Conservation (phyloP, 2,329 filamentous ascomycete genomes). For the Pseudogymnoascus sp. region DNA sequence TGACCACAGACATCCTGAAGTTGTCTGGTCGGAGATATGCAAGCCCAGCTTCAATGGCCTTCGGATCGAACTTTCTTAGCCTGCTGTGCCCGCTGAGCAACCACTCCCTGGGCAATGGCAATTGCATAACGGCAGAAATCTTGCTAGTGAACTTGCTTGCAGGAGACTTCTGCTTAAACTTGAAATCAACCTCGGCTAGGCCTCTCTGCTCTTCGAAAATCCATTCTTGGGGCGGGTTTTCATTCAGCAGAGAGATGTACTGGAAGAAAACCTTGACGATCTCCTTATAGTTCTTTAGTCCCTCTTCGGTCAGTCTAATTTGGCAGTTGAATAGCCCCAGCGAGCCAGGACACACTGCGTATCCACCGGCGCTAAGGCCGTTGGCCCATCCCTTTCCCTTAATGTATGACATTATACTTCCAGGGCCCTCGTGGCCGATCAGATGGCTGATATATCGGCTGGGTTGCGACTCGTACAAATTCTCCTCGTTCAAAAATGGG, state of each 20-base stretch:
- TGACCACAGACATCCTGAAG: constrained; percentile 74
- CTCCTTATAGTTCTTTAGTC: constrained; percentile 47
- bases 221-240: constrained; percentile 78
- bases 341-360: constrained; percentile 53
- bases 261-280: constrained; percentile 61
- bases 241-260: constrained; percentile 79
- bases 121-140: constrained; percentile 83
- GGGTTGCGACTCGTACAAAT: constrained; percentile 57
- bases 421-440: constrained; percentile 66
- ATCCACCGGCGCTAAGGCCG: constrained; percentile 54
- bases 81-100: constrained; percentile 72
- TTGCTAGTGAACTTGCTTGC: constrained; percentile 83
- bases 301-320: constrained; percentile 59
- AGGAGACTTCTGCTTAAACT: constrained; percentile 85
- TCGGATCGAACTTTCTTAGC: constrained; percentile 70
- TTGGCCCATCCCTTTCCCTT: constrained; percentile 67
- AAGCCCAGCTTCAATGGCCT: constrained; percentile 66
- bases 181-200: constrained; percentile 88
- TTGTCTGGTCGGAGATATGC: constrained; percentile 75
- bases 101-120: constrained; percentile 75
- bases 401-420: constrained; percentile 62
- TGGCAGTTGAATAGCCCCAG: constrained; percentile 58
- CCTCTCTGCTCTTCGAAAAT: constrained; percentile 87
- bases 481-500: constrained; percentile 60
- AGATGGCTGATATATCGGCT: constrained; percentile 63